Evolutionary conservation across 1,139 yeast species (phyloP).

Genomic region (Suhomyces bribrorum): DNA sequence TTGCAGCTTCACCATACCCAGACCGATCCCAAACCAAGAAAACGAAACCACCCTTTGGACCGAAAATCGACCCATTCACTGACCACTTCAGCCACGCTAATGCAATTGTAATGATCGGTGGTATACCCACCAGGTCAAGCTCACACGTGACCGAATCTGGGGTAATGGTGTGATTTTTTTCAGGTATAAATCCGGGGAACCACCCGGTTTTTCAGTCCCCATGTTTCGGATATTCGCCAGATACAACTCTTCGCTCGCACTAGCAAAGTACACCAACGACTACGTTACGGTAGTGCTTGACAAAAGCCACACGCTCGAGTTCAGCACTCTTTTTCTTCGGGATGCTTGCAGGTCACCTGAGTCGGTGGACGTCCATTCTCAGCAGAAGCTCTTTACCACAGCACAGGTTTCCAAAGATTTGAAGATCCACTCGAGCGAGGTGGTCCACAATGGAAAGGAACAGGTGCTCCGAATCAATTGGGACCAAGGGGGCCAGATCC

Average conservation of each 20-base stretch:
- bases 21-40: no score
- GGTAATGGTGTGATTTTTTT: constrained; percentile 1
- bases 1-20: no score
- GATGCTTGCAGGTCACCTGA: constrained; percentile 57
- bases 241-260: constrained; percentile 11
- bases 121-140: no score
- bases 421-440: constrained; percentile 21
- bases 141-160: constrained; percentile 6
- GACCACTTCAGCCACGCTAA: no score
- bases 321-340: constrained; percentile 59
- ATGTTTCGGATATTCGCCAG: constrained; percentile 9
- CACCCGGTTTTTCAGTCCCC: background rate
- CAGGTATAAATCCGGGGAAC: background rate
- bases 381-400: constrained; percentile 69
- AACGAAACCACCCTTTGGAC: no score
- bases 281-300: constrained; percentile 24
- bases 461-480: constrained; percentile 49
- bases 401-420: constrained; percentile 41
- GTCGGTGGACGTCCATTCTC: constrained; percentile 57
- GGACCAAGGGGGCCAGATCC: constrained; percentile 46
- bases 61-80: no score
- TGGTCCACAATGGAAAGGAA: constrained; percentile 23
- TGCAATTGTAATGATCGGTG: no score
- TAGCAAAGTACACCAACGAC: constrained; percentile 18
- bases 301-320: constrained; percentile 36